A percentile compares a stretch with the other conserved stretches of the same genome.
phyloP scores from a whole-genome alignment of 805 yeast genomes.

The Hanseniaspora guilliermondii region DNA sequence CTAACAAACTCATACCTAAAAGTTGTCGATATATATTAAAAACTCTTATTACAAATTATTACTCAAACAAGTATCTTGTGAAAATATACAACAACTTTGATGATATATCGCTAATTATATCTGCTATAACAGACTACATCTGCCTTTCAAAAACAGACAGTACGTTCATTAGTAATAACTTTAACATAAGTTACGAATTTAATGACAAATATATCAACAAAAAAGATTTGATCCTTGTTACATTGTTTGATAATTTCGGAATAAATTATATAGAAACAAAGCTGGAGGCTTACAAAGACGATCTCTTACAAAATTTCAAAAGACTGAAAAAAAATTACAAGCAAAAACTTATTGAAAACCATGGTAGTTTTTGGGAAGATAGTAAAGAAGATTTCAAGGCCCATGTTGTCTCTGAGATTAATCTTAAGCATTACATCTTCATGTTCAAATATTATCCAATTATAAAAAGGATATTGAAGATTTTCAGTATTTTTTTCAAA shows the following conservation, averaged over 20 bases:
- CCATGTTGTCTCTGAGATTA: neutral
- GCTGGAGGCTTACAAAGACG: neutral
- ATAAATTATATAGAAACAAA: neutral
- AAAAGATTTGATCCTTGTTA: constrained; percentile 2
- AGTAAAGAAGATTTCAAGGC: constrained; percentile 5
- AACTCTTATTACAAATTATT: neutral
- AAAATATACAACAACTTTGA: constrained; percentile 7
- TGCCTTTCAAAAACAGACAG: neutral
- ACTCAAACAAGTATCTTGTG: constrained; percentile 7
- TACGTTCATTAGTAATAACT: constrained; percentile 9
- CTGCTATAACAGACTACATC: neutral
- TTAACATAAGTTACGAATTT: constrained; percentile 1
- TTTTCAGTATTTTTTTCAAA: neutral
- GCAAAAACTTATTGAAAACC: neutral
- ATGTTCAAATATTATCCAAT: constrained; percentile 9
- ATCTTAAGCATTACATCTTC: neutral
- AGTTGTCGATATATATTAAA: neutral
- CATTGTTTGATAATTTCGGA: constrained; percentile 7
- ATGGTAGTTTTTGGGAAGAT: constrained; percentile 11
- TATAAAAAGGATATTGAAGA: neutral
- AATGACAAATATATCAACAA: neutral
- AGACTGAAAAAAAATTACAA: constrained; percentile 1
- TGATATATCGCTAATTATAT: neutral
- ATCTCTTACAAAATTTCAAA: neutral
- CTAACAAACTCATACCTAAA: constrained; percentile 1